Percentiles rank a stretch among this genome's conserved stretches.
Conservation (phyloP, 225 moss, liverwort and hornwort genomes). For the Takakia lepidozioides region DNA sequence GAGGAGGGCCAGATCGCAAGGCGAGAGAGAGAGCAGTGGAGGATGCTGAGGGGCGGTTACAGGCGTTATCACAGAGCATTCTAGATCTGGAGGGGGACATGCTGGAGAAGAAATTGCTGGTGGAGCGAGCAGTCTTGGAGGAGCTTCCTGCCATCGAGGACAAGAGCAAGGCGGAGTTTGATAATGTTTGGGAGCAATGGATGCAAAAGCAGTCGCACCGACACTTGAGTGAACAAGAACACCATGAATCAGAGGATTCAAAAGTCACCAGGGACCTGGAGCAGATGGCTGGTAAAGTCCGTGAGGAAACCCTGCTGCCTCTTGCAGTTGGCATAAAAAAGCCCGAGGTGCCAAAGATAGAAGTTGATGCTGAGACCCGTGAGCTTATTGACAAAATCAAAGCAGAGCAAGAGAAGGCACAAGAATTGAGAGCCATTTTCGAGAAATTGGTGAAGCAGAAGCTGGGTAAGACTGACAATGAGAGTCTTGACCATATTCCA, state of each 20-base stretch:
- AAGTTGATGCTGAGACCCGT: conserved; percentile 22
- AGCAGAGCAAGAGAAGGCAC: conserved; percentile 36
- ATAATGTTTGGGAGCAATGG: conserved; percentile 30
- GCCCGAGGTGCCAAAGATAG: conserved; percentile 10
- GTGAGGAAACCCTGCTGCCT: conserved; percentile 48
- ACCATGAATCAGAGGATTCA: conserved; percentile 10
- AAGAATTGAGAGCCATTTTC: conserved; percentile 36
- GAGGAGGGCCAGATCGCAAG: conserved; percentile 22
- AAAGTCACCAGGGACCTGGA: conserved; percentile 49
- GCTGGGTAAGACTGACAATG: conserved; percentile 35
- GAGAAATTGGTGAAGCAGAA: conserved; percentile 43
- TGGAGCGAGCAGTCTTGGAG: conserved; percentile 25
- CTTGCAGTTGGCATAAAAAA: conserved; percentile 46
- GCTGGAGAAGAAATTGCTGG: conserved; percentile 42
- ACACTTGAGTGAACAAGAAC: conserved; percentile 12
- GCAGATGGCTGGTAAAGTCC: conserved; percentile 18
- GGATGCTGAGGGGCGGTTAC: conserved; percentile 23
- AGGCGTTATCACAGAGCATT: conserved; percentile 43
- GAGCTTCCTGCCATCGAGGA: conserved; percentile 34
- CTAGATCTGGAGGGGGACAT: conserved; percentile 42
- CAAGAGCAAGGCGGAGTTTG: conserved; percentile 18
- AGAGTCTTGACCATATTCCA: conserved; percentile 35
- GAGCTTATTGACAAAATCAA: conserved; percentile 40
- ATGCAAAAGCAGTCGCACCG: conserved; percentile 16
- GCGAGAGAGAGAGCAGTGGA: conserved; percentile 20